phyloP scores from a whole-genome alignment of 1,139 yeast genomes.

The Lodderomyces theae region DNA sequence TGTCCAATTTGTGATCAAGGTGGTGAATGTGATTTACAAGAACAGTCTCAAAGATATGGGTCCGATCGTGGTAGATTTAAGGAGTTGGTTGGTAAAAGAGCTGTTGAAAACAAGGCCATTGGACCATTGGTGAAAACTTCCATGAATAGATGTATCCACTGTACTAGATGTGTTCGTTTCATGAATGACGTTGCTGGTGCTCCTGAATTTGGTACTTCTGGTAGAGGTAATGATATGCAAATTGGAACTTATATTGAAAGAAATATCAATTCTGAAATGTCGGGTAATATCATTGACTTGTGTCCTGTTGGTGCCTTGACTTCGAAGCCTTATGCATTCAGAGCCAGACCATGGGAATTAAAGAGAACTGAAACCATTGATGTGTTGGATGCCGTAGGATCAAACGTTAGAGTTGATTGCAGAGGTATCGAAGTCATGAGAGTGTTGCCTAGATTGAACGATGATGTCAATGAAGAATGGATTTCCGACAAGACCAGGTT shows the following conservation, averaged over 20 bases:
- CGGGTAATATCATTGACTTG: slow-evolving; percentile 84
- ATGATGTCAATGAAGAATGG: slow-evolving; percentile 90
- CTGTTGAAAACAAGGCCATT: slow-evolving; percentile 85
- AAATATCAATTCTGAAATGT: slow-evolving; percentile 80
- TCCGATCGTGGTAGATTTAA: slow-evolving; percentile 82
- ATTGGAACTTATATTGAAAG: slow-evolving; percentile 87
- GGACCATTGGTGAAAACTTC: slow-evolving; percentile 89
- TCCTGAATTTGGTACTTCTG: slow-evolving; percentile 84
- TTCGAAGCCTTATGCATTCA: slow-evolving; percentile 85
- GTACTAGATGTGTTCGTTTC: slow-evolving; percentile 89
- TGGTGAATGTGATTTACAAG: slow-evolving; percentile 92
- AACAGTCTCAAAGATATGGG: slow-evolving; percentile 82
- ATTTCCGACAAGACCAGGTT: slow-evolving; percentile 84
- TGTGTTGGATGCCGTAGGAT: slow-evolving; percentile 81
- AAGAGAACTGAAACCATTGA: slow-evolving; percentile 87
- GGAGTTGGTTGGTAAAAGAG: slow-evolving; percentile 83
- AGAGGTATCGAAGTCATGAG: slow-evolving; percentile 90
- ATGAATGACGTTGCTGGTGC: slow-evolving; percentile 93
- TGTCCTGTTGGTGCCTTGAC: slow-evolving; percentile 95
- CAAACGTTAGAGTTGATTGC: slow-evolving; percentile 80
- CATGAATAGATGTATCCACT: slow-evolving; percentile 91
- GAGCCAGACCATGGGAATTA: slow-evolving; percentile 92
- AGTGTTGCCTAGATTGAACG: slow-evolving; percentile 81
- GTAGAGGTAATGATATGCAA: slow-evolving; percentile 91
- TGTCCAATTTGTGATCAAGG: slow-evolving; percentile 95